Evolutionary conservation across 768 basidiomycete species (phyloP).

Genomic region (Mycena filopes): DNA sequence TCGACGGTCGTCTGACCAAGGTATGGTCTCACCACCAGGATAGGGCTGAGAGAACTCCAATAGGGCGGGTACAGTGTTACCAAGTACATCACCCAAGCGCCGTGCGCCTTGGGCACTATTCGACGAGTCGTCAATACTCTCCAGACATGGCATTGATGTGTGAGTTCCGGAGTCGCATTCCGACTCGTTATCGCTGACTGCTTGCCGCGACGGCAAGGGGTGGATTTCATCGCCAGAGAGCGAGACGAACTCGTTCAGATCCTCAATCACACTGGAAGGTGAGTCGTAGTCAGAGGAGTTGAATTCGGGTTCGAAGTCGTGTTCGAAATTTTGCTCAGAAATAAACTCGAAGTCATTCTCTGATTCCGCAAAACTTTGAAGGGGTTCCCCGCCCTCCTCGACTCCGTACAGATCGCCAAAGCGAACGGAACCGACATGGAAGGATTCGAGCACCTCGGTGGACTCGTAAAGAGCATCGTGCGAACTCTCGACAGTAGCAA

Average conservation of each 20-base stretch:
- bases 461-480: not conserved
- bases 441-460: not conserved
- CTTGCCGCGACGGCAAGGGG: not conserved
- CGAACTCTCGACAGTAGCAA: not conserved
- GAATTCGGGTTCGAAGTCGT: not conserved
- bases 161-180: not conserved
- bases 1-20: not conserved
- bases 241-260: not conserved
- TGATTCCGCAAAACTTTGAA: not conserved
- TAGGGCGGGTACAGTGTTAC: not conserved
- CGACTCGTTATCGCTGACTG: not conserved
- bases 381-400: not conserved
- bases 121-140: not conserved
- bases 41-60: slow-evolving; percentile 13
- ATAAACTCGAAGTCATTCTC: not conserved
- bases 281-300: not conserved
- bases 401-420: not conserved
- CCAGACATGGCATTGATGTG: not conserved
- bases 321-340: not conserved
- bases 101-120: not conserved
- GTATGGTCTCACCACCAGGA: slow-evolving; percentile 1
- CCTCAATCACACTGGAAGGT: not conserved
- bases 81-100: slow-evolving; percentile 15
- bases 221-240: not conserved
- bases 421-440: not conserved